These are phyloP conservation scores for Ceratobasidium sp. DNA, from an alignment of 1,284 basidiomycete species.

Conservation along the genomic window DNA sequence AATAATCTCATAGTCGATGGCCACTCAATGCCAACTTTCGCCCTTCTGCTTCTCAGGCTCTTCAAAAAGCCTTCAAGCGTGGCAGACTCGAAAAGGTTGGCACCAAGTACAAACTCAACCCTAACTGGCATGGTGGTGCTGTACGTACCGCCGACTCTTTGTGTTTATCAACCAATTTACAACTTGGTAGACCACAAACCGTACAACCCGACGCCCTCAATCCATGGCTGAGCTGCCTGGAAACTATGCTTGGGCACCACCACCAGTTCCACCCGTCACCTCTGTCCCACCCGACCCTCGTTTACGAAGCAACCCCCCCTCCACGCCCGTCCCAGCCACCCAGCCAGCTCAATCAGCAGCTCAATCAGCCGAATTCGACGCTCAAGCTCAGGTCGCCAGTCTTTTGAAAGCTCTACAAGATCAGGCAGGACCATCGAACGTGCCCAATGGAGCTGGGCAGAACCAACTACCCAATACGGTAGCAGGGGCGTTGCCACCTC, in stretches of 20 bases:
- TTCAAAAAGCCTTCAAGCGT: slow-evolving; percentile 79
- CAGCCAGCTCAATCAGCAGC: not conserved
- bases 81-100: slow-evolving; percentile 74
- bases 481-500: too few species aligned
- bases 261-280: slow-evolving; percentile 26
- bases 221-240: slow-evolving; percentile 33
- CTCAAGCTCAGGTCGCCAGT: slow-evolving; percentile 30
- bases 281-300: slow-evolving; percentile 35
- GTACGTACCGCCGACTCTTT: slow-evolving; percentile 54
- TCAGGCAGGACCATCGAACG: not conserved
- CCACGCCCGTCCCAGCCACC: not conserved
- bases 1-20: slow-evolving; percentile 54
- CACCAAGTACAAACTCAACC: slow-evolving; percentile 71
- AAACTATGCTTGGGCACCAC: slow-evolving; percentile 35
- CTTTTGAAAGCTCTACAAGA: slow-evolving; percentile 23
- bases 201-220: slow-evolving; percentile 35
- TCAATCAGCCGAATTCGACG: slow-evolving; percentile 23
- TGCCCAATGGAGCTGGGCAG: not conserved
- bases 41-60: slow-evolving; percentile 80
- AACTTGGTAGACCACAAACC: slow-evolving; percentile 13
- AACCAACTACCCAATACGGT: not conserved
- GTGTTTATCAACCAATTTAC: not conserved
- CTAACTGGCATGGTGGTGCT: slow-evolving; percentile 77
- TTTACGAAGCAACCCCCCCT: not conserved
- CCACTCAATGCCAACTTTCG: slow-evolving; percentile 85